phyloP scores from a whole-genome alignment of 306 rosid species.

The Prosopis cineraria region DNA sequence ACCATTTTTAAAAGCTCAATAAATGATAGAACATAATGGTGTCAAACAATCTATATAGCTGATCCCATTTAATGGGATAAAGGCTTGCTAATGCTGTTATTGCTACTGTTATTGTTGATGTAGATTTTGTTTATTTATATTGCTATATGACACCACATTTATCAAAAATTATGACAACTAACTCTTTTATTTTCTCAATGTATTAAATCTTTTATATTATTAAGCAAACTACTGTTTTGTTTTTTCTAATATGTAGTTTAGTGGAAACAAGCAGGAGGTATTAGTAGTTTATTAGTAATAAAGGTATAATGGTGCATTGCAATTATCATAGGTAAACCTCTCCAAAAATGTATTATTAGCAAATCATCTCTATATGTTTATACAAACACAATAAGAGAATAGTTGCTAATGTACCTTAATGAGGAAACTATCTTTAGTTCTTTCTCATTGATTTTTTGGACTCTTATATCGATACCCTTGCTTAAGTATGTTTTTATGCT shows the following conservation, averaged over 20 bases:
- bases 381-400: slow-evolving; percentile 57
- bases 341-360: slow-evolving; percentile 63
- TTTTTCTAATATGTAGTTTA: too few species aligned
- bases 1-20: too few species aligned
- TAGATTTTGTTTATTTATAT: too few species aligned
- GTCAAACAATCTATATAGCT: too few species aligned
- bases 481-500: slow-evolving; percentile 69
- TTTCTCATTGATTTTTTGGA: slow-evolving; percentile 82
- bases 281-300: neutral
- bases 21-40: too few species aligned
- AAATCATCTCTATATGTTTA: slow-evolving; percentile 85
- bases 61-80: too few species aligned
- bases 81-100: too few species aligned
- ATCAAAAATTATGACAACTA: neutral
- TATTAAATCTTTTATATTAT: neutral
- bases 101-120: too few species aligned
- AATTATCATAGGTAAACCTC: slow-evolving; percentile 60
- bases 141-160: neutral
- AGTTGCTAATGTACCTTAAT: slow-evolving; percentile 40
- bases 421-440: slow-evolving; percentile 78
- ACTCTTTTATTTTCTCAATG: neutral
- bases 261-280: neutral
- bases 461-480: slow-evolving; percentile 69
- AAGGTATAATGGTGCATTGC: slow-evolving; percentile 29
- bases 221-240: too few species aligned